phyloP scores from a whole-genome alignment of 139 green algal genomes.

The Chlamydomonas schloesseri region DNA sequence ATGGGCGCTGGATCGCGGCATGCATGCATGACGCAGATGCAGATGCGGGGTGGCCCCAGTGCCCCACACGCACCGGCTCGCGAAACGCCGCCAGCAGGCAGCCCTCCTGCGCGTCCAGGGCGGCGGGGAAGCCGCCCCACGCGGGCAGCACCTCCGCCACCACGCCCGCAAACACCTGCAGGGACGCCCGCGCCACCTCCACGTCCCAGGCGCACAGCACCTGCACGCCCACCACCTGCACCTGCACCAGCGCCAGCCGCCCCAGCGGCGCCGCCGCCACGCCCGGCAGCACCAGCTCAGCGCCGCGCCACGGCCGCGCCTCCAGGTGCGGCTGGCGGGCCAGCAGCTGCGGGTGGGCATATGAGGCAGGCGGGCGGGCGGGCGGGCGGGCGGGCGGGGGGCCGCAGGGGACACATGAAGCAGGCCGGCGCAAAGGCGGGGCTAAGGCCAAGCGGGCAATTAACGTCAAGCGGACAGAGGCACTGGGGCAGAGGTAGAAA shows the following conservation, averaged over 20 bases:
- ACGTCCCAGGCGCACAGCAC: constrained; percentile 21
- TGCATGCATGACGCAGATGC: too few relatives aligned
- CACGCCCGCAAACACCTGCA: constrained; percentile 26
- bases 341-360: constrained; percentile 29
- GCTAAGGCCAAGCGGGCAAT: too few relatives aligned
- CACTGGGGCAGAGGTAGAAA: too few relatives aligned
- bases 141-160: constrained; percentile 15
- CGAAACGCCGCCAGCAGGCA: constrained; percentile 32
- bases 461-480: too few relatives aligned
- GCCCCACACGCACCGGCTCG: constrained; percentile 6
- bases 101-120: not conserved
- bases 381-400: too few relatives aligned
- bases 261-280: constrained; percentile 30
- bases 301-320: constrained; percentile 25
- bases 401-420: too few relatives aligned
- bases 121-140: constrained; percentile 32
- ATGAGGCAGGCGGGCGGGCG: too few relatives aligned
- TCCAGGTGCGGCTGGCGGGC: constrained; percentile 29
- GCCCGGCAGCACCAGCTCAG: constrained; percentile 28
- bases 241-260: constrained; percentile 27
- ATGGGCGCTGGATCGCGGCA: too few relatives aligned
- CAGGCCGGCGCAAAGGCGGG: too few relatives aligned
- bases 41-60: too few relatives aligned
- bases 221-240: constrained; percentile 40
- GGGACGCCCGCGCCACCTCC: not conserved